phyloP scores from a whole-genome alignment of 2,329 filamentous ascomycete genomes.

The Shiraia bambusicola region DNA sequence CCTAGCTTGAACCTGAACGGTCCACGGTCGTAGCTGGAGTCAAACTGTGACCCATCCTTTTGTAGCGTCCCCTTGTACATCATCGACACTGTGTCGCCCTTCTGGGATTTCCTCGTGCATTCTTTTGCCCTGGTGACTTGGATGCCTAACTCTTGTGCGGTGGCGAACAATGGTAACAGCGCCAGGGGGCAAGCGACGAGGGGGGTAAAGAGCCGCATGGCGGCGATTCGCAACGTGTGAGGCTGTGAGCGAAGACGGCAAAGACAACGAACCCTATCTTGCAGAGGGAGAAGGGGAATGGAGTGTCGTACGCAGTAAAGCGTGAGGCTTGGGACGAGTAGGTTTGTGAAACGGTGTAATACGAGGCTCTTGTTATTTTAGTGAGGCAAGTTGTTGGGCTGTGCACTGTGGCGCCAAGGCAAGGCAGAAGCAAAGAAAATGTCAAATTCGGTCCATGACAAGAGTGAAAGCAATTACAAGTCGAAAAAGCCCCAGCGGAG shows the following conservation, averaged over 20 bases:
- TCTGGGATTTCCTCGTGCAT: conserved; percentile 49
- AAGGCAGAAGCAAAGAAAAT: no score
- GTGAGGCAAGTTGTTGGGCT: no score
- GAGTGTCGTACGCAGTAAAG: conserved; percentile 4
- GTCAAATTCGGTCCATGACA: no score
- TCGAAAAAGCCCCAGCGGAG: no score
- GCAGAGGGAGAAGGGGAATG: background rate
- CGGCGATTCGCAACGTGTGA: conserved; percentile 2
- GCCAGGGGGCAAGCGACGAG: conserved; percentile 26
- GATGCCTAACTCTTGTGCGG: conserved; percentile 41
- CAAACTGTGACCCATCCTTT: conserved; percentile 73
- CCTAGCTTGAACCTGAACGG: conserved; percentile 83
- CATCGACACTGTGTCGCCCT: conserved; percentile 51
- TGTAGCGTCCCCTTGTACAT: conserved; percentile 54
- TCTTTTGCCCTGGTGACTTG: conserved; percentile 45
- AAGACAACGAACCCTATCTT: conserved; percentile 2
- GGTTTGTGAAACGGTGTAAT: conserved; percentile 10
- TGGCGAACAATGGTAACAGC: conserved; percentile 23
- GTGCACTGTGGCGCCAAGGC: no score
- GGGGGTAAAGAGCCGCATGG: conserved; percentile 32
- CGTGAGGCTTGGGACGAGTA: conserved; percentile 5
- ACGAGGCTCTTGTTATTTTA: no score
- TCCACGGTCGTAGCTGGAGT: conserved; percentile 77
- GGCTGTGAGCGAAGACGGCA: conserved; percentile 1
- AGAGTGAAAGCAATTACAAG: no score